Conservation (phyloP, 2,329 filamentous ascomycete genomes). For the Verticillium nubilum region DNA sequence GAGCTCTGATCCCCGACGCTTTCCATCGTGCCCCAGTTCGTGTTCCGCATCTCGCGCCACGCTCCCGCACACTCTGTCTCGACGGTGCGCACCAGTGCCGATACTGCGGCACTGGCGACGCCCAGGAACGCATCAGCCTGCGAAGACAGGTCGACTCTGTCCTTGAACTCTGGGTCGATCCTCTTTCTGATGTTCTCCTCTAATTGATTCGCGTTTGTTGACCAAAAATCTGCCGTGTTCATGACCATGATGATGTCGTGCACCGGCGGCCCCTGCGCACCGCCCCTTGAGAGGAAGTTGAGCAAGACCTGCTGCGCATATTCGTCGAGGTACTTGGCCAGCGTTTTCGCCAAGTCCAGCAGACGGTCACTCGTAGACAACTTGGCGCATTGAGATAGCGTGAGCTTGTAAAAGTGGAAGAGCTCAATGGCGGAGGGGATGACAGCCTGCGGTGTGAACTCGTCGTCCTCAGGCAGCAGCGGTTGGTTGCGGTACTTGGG, state of each 20-base stretch:
- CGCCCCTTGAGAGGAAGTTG: conserved; percentile 57
- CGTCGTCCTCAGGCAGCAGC: conserved; percentile 76
- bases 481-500: conserved; percentile 83
- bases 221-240: conserved; percentile 97
- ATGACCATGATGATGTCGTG: conserved; percentile 82
- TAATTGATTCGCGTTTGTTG: conserved; percentile 84
- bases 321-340: conserved; percentile 90
- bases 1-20: conserved; percentile 89
- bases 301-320: conserved; percentile 92
- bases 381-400: conserved; percentile 90
- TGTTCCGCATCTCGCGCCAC: conserved; percentile 97
- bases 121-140: conserved; percentile 95
- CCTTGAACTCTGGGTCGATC: conserved; percentile 72
- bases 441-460: conserved; percentile 85
- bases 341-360: conserved; percentile 75
- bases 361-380: conserved; percentile 86
- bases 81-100: conserved; percentile 77
- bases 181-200: conserved; percentile 92
- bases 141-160: conserved; percentile 80
- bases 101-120: conserved; percentile 81
- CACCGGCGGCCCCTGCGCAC: conserved; percentile 45
- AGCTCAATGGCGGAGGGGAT: conserved; percentile 92
- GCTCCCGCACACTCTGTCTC: conserved; percentile 77
- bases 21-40: conserved; percentile 90
- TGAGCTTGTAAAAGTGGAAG: conserved; percentile 94